Evolutionary conservation across 768 basidiomycete genomes (phyloP).

Genomic region (Daedaleopsis sinensis): DNA sequence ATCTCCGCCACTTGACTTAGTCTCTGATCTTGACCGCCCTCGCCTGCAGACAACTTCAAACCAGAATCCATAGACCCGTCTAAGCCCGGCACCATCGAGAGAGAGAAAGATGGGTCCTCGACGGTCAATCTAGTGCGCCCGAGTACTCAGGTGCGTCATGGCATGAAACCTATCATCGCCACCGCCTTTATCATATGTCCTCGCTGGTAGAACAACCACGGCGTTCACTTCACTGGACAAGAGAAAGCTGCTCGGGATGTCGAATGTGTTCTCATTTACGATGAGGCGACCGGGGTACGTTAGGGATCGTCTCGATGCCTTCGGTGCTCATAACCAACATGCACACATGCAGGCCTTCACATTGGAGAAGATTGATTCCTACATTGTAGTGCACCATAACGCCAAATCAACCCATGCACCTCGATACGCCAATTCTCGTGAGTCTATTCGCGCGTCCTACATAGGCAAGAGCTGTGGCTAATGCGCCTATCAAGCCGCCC

Average conservation of each 20-base stretch:
- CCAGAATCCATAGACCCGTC: conserved; percentile 69
- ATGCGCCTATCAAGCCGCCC: conserved; percentile 12
- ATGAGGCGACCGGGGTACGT: conserved; percentile 71
- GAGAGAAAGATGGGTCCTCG: conserved; percentile 47
- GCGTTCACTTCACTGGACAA: conserved; percentile 53
- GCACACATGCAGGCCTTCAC: conserved; percentile 67
- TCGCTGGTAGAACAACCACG: conserved; percentile 38
- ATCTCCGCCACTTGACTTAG: neutral
- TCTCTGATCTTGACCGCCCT: neutral
- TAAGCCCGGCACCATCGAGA: conserved; percentile 67
- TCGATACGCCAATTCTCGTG: conserved; percentile 31
- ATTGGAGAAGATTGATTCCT: conserved; percentile 76
- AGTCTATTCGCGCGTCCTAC: conserved; percentile 25
- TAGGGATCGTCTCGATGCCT: neutral
- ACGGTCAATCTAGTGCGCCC: conserved; percentile 66
- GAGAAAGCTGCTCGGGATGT: conserved; percentile 65
- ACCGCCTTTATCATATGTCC: neutral
- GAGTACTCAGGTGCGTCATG: conserved; percentile 57
- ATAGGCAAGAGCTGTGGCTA: conserved; percentile 9
- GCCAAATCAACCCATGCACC: conserved; percentile 41
- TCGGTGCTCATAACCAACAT: conserved; percentile 7
- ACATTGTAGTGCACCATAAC: conserved; percentile 56
- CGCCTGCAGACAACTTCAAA: conserved; percentile 68
- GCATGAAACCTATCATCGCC: neutral
- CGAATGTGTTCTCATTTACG: conserved; percentile 81